Base-by-base conservation (phyloP, 257 asterid genomes). In the Nicotiana tomentosiformis region DNA sequence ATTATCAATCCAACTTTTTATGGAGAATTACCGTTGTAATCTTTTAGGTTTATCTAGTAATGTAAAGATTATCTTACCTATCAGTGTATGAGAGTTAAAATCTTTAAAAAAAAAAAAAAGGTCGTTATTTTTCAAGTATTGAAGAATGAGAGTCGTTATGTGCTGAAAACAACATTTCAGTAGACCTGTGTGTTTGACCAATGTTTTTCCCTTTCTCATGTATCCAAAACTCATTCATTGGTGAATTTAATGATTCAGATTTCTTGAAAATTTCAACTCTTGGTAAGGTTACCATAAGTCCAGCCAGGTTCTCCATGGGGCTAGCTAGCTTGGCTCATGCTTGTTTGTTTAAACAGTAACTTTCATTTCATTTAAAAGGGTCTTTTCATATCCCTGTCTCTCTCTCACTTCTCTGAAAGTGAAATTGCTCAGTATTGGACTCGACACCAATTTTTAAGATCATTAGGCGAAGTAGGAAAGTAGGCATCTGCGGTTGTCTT, bases 341-440 rank as follows among this genome's bases (percentile, higher is more conserved):
- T 83, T 77, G 77, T 86, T 84, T 80, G 60, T 78, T 60, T 66
- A 83, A 70, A 79, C 53, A 66, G 85, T 65, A 77, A 81, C 84
- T 90, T 77, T 90, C 88, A 85, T 62, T 79, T 62, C 84, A 89
- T 85, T 87, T 80, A 86, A 82, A 35, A 61, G 74, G 81, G 14
- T 23, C 77, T 76, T 85, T 43, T 85, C 64, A 84, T 83, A 72
- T 81, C 37, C 30, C 56, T 66, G 5, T 29, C 72, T 84, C 85
- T 66, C 61, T 82, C 80, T 66, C 57, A 78, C 79, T 79, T 67
- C 69, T 70, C 51, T 84, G 85, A 88, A 66, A 89, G 61, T 81
- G 90, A 84, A 85, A 82, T 82, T 77, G 86, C 62, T 37, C 64
- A 9, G 51, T 56, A 78, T 55, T 51, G 80, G 76, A 87, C 51